These are phyloP conservation scores for Boletus huronensis DNA, from an alignment of 768 basidiomycete genomes.

Conservation along the genomic window DNA sequence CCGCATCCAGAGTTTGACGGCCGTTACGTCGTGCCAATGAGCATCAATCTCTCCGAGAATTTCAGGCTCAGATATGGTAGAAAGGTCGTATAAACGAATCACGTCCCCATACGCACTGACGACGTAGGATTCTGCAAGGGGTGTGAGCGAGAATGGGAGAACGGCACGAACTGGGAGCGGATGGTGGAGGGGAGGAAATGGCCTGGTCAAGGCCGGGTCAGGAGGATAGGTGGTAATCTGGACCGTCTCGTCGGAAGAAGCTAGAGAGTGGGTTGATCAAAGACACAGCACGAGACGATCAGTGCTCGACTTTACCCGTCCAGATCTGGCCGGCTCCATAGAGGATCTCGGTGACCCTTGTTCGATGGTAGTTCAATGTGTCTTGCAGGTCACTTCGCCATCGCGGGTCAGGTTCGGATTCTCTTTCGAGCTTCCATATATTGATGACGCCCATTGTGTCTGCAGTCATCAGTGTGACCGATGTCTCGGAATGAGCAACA, in stretches of 20 bases:
- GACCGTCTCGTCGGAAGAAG: slow-evolving; percentile 85
- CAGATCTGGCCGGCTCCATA: slow-evolving; percentile 74
- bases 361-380: slow-evolving; percentile 73
- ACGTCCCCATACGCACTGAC: slow-evolving; percentile 83
- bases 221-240: slow-evolving; percentile 52
- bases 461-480: slow-evolving; percentile 67
- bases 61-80: slow-evolving; percentile 62
- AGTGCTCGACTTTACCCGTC: slow-evolving; percentile 57
- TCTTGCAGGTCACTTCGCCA: slow-evolving; percentile 51
- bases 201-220: slow-evolving; percentile 31
- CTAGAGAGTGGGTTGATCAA: slow-evolving; percentile 38
- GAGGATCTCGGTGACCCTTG: slow-evolving; percentile 72
- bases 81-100: slow-evolving; percentile 78
- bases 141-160: slow-evolving; percentile 62
- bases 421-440: slow-evolving; percentile 63
- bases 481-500: slow-evolving; percentile 41
- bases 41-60: slow-evolving; percentile 73
- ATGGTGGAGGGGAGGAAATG: slow-evolving; percentile 53
- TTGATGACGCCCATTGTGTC: slow-evolving; percentile 93
- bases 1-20: slow-evolving; percentile 69
- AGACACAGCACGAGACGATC: background rate
- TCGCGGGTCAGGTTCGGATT: slow-evolving; percentile 37
- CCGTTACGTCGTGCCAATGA: slow-evolving; percentile 88
- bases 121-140: slow-evolving; percentile 67
- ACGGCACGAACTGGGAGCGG: slow-evolving; percentile 67